Percentiles rank a stretch among this genome's conserved stretches.
Evolutionary conservation across 2,329 filamentous ascomycete species (phyloP).

Genomic region (Colletotrichum zoysiae): DNA sequence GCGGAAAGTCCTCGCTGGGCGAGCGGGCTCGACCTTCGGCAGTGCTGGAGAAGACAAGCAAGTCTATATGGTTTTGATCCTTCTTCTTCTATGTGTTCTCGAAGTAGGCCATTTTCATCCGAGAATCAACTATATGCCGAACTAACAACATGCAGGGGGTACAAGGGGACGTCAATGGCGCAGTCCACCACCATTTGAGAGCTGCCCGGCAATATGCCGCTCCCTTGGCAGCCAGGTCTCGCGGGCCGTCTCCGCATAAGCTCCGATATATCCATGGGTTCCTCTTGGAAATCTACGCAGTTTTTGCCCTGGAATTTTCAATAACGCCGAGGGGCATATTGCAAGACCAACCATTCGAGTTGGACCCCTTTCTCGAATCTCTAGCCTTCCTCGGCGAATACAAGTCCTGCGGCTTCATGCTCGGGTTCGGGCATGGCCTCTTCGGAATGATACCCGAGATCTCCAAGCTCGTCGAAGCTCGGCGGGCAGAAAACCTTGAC

Average conservation of each 20-base stretch:
- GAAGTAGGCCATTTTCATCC: not conserved
- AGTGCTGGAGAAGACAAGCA: not conserved
- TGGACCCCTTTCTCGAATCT: not conserved
- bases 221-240: not conserved
- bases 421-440: not conserved
- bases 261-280: not conserved
- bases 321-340: not conserved
- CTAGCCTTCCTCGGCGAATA: not conserved
- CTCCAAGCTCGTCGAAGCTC: not conserved
- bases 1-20: not conserved
- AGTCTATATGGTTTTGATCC: not conserved
- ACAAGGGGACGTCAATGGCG: not conserved
- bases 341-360: not conserved
- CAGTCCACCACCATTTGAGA: not conserved
- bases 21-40: not conserved
- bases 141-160: not conserved
- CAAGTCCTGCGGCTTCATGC: not conserved
- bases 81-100: not conserved
- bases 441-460: not conserved
- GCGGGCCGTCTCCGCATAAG: not conserved
- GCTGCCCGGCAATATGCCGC: not conserved
- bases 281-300: not conserved
- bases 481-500: not conserved
- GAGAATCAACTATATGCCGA: not conserved
- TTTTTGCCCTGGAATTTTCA: not conserved